Percentiles rank a stretch among this genome's conserved stretches.
phyloP scores from a whole-genome alignment of 225 moss, liverwort and hornwort species.

The Pseudoscleropodium purum region DNA sequence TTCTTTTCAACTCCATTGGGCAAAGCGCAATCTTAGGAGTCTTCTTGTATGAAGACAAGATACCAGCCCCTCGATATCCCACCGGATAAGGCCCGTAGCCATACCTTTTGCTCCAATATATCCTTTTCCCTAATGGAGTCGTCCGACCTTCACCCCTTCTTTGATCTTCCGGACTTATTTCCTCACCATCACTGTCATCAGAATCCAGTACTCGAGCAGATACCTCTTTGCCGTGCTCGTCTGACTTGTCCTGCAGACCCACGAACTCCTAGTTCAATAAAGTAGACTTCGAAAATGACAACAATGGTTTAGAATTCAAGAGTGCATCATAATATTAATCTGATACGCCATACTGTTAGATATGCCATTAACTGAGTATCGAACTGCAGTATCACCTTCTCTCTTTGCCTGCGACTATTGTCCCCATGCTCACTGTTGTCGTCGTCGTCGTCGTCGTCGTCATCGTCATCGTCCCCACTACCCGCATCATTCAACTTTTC shows the following conservation, averaged over 20 bases:
- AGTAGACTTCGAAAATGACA: neutral
- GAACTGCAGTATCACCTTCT: conserved; percentile 27
- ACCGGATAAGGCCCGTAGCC: conserved; percentile 55
- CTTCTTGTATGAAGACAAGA: conserved; percentile 58
- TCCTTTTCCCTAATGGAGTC: conserved; percentile 37
- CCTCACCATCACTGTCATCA: conserved; percentile 41
- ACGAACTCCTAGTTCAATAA: neutral
- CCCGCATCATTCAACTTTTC: conserved; percentile 71
- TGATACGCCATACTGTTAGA: neutral
- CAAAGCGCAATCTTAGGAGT: conserved; percentile 69
- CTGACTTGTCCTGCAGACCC: conserved; percentile 32
- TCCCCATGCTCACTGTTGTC: conserved; percentile 54
- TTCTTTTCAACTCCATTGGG: conserved; percentile 70
- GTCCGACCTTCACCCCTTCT: conserved; percentile 52
- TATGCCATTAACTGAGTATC: neutral
- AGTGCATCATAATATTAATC: neutral
- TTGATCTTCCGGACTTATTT: conserved; percentile 37
- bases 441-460: conserved; percentile 67
- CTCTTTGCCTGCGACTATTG: conserved; percentile 19
- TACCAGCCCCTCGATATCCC: conserved; percentile 50
- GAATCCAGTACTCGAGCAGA: conserved; percentile 39
- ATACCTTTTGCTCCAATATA: conserved; percentile 42
- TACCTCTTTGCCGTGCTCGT: conserved; percentile 27
- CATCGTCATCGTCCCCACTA: conserved; percentile 65
- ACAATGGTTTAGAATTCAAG: neutral